Evolutionary conservation across 228 moss, liverwort and hornwort genomes (phyloP).

Genomic region (Sphagnum fallax): DNA sequence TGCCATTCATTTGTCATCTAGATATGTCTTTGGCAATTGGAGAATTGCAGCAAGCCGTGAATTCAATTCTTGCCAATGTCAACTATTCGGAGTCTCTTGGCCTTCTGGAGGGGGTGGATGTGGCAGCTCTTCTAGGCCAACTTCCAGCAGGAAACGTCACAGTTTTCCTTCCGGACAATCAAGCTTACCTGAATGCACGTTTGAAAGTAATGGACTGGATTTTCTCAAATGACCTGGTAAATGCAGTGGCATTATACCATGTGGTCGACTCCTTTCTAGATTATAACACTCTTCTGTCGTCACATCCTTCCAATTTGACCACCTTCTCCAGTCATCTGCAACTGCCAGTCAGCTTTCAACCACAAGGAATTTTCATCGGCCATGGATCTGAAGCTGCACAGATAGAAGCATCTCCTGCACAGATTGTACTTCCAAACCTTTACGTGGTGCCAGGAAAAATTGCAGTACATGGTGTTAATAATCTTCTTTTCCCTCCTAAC

Average conservation of each 20-base stretch:
- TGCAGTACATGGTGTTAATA: conserved; percentile 37
- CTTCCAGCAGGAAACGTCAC: conserved; percentile 9
- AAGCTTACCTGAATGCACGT: conserved; percentile 2
- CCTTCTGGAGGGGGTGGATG: conserved; percentile 22
- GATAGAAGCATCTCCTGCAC: no score
- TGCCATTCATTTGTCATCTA: background rate
- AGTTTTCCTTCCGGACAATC: conserved; percentile 27
- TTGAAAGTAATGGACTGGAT: conserved; percentile 16
- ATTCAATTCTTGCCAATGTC: conserved; percentile 8
- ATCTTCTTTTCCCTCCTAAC: conserved; percentile 23
- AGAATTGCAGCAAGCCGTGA: conserved; percentile 8
- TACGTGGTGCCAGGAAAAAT: background rate
- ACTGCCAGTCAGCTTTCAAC: conserved; percentile 10
- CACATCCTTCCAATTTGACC: background rate
- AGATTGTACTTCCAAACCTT: conserved; percentile 14
- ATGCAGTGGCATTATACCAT: conserved; percentile 16
- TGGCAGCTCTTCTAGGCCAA: background rate
- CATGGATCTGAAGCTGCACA: no score
- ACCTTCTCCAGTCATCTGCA: conserved; percentile 7
- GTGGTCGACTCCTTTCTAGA: conserved; percentile 20
- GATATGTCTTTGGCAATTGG: conserved; percentile 10
- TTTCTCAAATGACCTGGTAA: conserved; percentile 12
- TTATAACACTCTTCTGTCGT: conserved; percentile 2
- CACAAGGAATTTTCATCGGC: no score
- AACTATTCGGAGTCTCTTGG: conserved; percentile 35